phyloP scores from a whole-genome alignment of 1,284 basidiomycete genomes.

The Sphagnurus paluster region DNA sequence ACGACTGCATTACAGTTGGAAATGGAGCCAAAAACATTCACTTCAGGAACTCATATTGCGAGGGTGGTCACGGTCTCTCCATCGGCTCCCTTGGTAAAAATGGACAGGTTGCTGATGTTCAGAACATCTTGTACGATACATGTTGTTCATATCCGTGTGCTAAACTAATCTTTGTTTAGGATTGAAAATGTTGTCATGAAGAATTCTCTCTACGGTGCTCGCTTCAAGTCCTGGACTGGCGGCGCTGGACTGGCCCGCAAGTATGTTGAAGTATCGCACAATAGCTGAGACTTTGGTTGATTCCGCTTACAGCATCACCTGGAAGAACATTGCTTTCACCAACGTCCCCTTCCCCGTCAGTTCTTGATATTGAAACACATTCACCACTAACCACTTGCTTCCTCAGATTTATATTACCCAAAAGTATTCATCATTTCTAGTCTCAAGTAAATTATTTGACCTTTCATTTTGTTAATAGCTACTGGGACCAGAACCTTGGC shows the following conservation, averaged over 20 bases:
- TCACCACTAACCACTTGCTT: neutral
- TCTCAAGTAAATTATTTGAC: neutral
- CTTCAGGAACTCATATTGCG: constrained; percentile 56
- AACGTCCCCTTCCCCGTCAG: constrained; percentile 58
- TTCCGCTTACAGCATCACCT: constrained; percentile 46
- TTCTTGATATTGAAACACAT: constrained; percentile 1
- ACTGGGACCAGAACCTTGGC: constrained; percentile 58
- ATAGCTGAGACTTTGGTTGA: neutral
- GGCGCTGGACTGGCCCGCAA: constrained; percentile 59
- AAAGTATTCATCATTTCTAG: constrained; percentile 42
- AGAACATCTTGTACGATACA: constrained; percentile 49
- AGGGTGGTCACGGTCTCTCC: constrained; percentile 60
- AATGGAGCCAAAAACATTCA: constrained; percentile 57
- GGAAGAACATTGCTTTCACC: constrained; percentile 53
- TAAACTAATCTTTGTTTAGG: constrained; percentile 25
- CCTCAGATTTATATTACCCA: constrained; percentile 60
- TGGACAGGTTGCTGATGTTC: constrained; percentile 52
- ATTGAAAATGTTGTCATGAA: constrained; percentile 60
- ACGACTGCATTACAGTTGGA: constrained; percentile 62
- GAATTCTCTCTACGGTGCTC: constrained; percentile 53
- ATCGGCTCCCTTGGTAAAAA: constrained; percentile 58
- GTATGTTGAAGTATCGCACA: constrained; percentile 30
- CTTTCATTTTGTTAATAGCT: constrained; percentile 33
- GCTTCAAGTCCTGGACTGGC: constrained; percentile 72
- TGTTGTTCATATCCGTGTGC: neutral